Evolutionary conservation across 2,329 filamentous ascomycete species (phyloP).

Genomic region (Aspergillus aculeatinus): DNA sequence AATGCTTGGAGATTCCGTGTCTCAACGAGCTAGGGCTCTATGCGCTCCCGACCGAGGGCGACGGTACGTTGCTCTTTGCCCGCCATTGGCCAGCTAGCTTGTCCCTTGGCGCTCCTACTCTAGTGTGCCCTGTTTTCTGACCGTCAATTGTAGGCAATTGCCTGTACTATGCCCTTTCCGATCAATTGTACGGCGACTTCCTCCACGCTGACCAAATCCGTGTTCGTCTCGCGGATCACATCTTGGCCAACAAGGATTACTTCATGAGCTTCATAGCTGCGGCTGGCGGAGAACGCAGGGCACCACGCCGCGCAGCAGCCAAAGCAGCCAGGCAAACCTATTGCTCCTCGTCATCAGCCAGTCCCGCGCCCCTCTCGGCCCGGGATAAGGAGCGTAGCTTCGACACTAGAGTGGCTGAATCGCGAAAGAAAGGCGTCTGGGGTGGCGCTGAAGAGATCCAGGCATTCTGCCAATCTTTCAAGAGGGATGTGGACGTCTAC

Average conservation of each 20-base stretch:
- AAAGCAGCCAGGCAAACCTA: conserved; percentile 50
- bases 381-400: conserved; percentile 60
- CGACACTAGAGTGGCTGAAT: conserved; percentile 57
- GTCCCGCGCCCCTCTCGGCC: conserved; percentile 43
- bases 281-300: conserved; percentile 57
- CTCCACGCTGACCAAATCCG: conserved; percentile 60
- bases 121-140: conserved; percentile 17
- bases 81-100: conserved; percentile 15
- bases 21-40: conserved; percentile 59
- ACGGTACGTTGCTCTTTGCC: conserved; percentile 51
- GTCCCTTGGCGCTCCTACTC: conserved; percentile 9
- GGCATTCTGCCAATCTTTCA: conserved; percentile 63
- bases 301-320: conserved; percentile 53
- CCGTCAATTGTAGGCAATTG: conserved; percentile 58
- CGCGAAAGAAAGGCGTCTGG: conserved; percentile 61
- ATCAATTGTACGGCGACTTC: conserved; percentile 65
- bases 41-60: conserved; percentile 58
- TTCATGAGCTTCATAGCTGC: conserved; percentile 64
- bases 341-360: conserved; percentile 47
- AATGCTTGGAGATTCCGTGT: conserved; percentile 41
- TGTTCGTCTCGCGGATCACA: conserved; percentile 59
- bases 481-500: conserved; percentile 64
- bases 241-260: conserved; percentile 59
- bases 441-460: conserved; percentile 68
- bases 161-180: conserved; percentile 66